phyloP scores from a whole-genome alignment of 345 rosid species.

The Isatis tinctoria region DNA sequence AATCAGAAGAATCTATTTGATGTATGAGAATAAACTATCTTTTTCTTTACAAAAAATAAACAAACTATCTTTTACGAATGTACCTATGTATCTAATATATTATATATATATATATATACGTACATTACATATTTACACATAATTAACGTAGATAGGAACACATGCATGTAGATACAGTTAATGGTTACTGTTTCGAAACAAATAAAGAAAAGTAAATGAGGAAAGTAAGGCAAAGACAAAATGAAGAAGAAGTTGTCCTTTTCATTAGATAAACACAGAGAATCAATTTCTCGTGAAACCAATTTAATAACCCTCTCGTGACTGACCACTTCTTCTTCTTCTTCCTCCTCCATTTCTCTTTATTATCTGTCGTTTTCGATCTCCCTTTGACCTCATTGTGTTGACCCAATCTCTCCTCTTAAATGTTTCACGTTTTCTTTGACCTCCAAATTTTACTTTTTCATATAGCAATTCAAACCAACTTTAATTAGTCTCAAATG shows the following conservation, averaged over 20 bases:
- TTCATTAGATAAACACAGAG: slow-evolving; percentile 16
- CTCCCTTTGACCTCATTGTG: slow-evolving; percentile 23
- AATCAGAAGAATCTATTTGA: too few species aligned
- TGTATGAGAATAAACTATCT: too few species aligned
- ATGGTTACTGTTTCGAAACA: background rate
- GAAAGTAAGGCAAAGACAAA: slow-evolving; percentile 24
- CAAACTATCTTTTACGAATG: too few species aligned
- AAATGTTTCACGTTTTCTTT: background rate
- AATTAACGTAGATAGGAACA: background rate
- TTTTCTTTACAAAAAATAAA: too few species aligned
- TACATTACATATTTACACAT: background rate
- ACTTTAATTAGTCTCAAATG: background rate
- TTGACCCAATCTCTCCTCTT: slow-evolving; percentile 12
- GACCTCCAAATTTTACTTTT: background rate
- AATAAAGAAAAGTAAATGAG: background rate
- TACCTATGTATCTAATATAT: too few species aligned
- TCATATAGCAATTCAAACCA: background rate
- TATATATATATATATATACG: too few species aligned
- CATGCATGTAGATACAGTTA: slow-evolving; percentile 7
- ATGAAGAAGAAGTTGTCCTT: slow-evolving; percentile 21
- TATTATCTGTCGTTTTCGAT: slow-evolving; percentile 22
- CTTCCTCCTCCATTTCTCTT: background rate
- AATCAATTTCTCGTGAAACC: slow-evolving; percentile 28
- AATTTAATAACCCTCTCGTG: slow-evolving; percentile 27
- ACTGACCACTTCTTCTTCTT: slow-evolving; percentile 30